phyloP scores from a whole-genome alignment of 2,329 filamentous ascomycete genomes.

The Trichoderma harzianum region DNA sequence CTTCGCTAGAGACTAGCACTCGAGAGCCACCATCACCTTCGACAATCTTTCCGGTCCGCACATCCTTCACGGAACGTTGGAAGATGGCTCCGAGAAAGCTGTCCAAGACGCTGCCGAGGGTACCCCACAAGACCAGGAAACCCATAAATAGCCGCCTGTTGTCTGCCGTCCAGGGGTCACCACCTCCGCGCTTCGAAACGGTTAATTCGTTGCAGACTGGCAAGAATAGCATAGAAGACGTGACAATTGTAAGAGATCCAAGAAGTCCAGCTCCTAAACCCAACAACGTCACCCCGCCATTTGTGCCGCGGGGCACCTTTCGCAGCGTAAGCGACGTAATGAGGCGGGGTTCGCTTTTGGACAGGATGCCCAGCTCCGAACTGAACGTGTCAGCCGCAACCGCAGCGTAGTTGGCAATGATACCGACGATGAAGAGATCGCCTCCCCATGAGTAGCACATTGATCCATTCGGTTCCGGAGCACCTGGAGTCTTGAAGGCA shows the following conservation, averaged over 20 bases:
- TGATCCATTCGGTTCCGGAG: constrained; percentile 36
- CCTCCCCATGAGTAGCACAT: constrained; percentile 60
- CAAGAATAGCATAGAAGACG: constrained; percentile 61
- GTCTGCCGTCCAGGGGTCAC: constrained; percentile 46
- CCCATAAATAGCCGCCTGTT: constrained; percentile 48
- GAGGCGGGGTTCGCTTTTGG: constrained; percentile 70
- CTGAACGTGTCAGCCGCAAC: constrained; percentile 92
- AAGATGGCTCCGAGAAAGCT: constrained; percentile 81
- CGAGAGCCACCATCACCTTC: constrained; percentile 75
- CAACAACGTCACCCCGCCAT: constrained; percentile 79
- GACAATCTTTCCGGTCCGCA: constrained; percentile 79
- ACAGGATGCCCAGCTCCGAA: constrained; percentile 90
- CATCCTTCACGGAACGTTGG: constrained; percentile 83
- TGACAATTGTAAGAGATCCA: constrained; percentile 70
- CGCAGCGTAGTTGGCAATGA: constrained; percentile 82
- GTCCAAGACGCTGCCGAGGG: constrained; percentile 78
- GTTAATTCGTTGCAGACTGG: constrained; percentile 60
- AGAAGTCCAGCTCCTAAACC: constrained; percentile 72
- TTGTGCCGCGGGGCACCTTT: constrained; percentile 83
- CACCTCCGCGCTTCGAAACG: constrained; percentile 39
- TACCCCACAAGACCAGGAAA: constrained; percentile 68
- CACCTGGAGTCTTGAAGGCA: constrained; percentile 34
- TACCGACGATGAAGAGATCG: constrained; percentile 61
- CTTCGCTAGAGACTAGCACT: constrained; percentile 45
- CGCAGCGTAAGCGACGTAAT: constrained; percentile 77